A percentile compares a stretch with the other conserved stretches of the same genome.
Evolutionary conservation across 1,139 yeast genomes (phyloP).

Genomic region (Fermentozyma sake): DNA sequence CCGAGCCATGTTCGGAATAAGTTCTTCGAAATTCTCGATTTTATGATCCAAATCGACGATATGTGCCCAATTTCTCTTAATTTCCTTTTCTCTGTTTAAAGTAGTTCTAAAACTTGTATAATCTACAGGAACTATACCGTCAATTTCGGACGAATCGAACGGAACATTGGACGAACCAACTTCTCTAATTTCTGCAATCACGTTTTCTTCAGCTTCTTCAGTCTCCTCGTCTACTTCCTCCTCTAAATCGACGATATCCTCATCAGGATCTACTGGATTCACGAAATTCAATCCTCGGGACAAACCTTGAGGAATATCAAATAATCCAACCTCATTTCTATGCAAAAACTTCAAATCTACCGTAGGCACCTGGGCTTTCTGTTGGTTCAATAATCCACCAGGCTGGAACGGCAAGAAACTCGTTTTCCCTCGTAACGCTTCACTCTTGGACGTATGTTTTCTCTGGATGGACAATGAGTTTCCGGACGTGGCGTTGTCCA

Average conservation of each 20-base stretch:
- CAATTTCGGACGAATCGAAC: conserved; percentile 49
- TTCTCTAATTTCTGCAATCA: conserved; percentile 1
- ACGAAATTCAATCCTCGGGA: conserved; percentile 56
- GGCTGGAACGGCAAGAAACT: conserved; percentile 88
- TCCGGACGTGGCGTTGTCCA: conserved; percentile 52
- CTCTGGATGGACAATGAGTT: conserved; percentile 73
- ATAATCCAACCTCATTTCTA: conserved; percentile 68
- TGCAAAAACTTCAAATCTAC: conserved; percentile 47
- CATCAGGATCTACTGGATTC: conserved; percentile 5
- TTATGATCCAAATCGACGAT: conserved; percentile 82
- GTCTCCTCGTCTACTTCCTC: conserved; percentile 8
- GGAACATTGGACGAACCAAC: conserved; percentile 13
- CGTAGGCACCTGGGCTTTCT: conserved; percentile 19
- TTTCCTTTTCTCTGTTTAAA: conserved; percentile 24
- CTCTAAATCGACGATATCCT: conserved; percentile 7
- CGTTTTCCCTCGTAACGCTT: conserved; percentile 65
- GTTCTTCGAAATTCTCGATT: conserved; percentile 76
- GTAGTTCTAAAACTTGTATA: conserved; percentile 22
- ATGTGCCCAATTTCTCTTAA: conserved; percentile 85
- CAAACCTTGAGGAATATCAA: conserved; percentile 81
- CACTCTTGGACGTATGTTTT: conserved; percentile 58
- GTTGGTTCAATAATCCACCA: conserved; percentile 64
- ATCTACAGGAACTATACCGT: conserved; percentile 72
- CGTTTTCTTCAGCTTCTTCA: conserved; percentile 4
- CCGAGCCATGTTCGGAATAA: conserved; percentile 91